Evolutionary conservation across 2,329 filamentous ascomycete species (phyloP).

Genomic region (Metarhizium robertsii): DNA sequence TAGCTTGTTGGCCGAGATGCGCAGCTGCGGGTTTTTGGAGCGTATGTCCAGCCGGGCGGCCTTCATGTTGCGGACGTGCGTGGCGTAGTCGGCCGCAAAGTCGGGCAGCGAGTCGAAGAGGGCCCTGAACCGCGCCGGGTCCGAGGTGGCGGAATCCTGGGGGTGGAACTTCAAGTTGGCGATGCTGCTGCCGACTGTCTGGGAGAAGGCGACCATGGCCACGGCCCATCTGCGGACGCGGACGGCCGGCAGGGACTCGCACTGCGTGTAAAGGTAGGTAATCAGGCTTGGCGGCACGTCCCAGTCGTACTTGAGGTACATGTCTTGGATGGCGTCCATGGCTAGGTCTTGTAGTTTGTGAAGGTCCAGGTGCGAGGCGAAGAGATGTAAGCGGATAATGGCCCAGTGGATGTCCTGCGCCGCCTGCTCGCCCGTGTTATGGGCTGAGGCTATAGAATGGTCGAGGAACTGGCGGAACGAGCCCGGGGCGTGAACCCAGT

Average conservation of each 20-base stretch:
- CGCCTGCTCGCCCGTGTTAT: conserved; percentile 17
- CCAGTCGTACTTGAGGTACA: conserved; percentile 51
- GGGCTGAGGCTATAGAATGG: conserved; percentile 23
- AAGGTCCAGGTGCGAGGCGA: conserved; percentile 42
- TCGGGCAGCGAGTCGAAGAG: conserved; percentile 36
- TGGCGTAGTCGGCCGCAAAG: conserved; percentile 40
- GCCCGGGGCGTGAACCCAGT: conserved; percentile 39
- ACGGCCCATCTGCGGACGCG: conserved; percentile 50
- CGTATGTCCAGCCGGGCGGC: conserved; percentile 39
- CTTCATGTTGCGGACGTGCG: conserved; percentile 43
- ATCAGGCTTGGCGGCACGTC: conserved; percentile 44
- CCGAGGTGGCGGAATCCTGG: conserved; percentile 17
- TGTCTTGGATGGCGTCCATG: conserved; percentile 50
- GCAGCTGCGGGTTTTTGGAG: conserved; percentile 52
- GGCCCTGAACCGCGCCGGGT: conserved; percentile 27
- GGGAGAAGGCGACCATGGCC: conserved; percentile 50
- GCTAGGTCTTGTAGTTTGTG: conserved; percentile 43
- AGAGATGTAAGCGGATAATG: conserved; percentile 47
- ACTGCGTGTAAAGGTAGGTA: conserved; percentile 43
- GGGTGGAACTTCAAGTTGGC: conserved; percentile 19
- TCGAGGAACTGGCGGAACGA: conserved; percentile 35
- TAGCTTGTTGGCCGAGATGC: conserved; percentile 45
- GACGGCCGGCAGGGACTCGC: conserved; percentile 37
- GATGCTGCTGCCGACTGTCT: conserved; percentile 24
- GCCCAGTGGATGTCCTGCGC: conserved; percentile 42